These are phyloP conservation scores for Arthrobotrys entomopaga DNA, from an alignment of 2,329 filamentous ascomycete genomes.

Conservation along the genomic window DNA sequence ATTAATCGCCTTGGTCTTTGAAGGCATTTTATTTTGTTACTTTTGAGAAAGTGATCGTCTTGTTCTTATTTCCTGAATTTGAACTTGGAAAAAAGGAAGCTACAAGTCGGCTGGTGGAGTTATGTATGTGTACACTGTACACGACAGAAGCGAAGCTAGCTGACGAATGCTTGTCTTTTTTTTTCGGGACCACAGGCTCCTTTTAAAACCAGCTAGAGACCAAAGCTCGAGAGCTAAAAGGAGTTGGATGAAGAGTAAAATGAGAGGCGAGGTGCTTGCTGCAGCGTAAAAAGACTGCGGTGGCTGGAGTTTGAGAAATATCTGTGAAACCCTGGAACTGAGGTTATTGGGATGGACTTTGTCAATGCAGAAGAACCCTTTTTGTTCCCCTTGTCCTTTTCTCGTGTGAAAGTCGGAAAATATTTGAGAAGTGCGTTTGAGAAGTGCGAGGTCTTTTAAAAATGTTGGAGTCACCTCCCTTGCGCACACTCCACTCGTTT, in stretches of 20 bases:
- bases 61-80: conserved; percentile 14
- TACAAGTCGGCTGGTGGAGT: too few relatives aligned
- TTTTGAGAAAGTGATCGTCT: conserved; percentile 21
- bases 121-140: conserved; percentile 14
- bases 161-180: conserved; percentile 16
- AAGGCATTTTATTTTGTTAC: conserved; percentile 16
- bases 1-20: conserved; percentile 44
- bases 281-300: too few relatives aligned
- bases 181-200: background rate
- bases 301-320: too few relatives aligned
- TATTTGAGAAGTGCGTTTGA: conserved; percentile 6
- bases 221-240: conserved; percentile 10
- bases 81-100: background rate
- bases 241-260: too few relatives aligned
- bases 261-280: too few relatives aligned
- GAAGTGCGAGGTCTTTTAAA: background rate
- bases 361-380: conserved; percentile 23
- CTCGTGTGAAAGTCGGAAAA: conserved; percentile 40
- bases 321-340: too few relatives aligned
- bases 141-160: conserved; percentile 9
- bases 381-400: conserved; percentile 1
- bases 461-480: too few relatives aligned
- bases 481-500: conserved; percentile 1
- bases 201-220: background rate
- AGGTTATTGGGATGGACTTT: too few relatives aligned